phyloP scores from a whole-genome alignment of 2,329 filamentous ascomycete genomes.

The Pestalotiopsis sp. region DNA sequence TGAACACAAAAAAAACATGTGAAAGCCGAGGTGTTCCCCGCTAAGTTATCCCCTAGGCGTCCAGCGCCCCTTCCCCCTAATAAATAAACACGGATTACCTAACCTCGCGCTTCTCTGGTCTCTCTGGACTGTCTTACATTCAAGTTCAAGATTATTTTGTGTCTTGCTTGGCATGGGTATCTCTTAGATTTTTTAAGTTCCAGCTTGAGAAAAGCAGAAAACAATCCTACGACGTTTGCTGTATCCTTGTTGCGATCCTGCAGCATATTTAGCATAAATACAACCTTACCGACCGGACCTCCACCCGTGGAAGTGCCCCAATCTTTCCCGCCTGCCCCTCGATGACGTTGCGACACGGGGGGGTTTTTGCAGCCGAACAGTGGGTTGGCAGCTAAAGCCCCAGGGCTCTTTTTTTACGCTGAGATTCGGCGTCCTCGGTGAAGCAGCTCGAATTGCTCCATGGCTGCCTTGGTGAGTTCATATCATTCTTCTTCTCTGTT shows the following conservation, averaged over 20 bases:
- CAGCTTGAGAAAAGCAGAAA: too few species aligned
- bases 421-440: neutral
- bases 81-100: too few species aligned
- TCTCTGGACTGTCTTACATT: too few species aligned
- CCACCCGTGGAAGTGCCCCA: neutral
- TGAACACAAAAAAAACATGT: neutral
- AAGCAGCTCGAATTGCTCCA: slow-evolving; percentile 12
- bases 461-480: slow-evolving; percentile 13
- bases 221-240: too few species aligned
- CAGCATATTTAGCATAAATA: neutral
- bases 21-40: slow-evolving; percentile 5
- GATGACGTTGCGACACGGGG: slow-evolving; percentile 7
- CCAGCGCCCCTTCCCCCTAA: too few species aligned
- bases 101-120: too few species aligned
- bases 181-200: too few species aligned
- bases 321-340: neutral
- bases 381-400: neutral
- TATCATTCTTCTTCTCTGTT: neutral
- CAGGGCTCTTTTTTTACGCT: neutral
- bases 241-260: neutral
- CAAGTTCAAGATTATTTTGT: too few species aligned
- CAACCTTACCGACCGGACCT: neutral
- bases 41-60: neutral
- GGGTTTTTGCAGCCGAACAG: neutral
- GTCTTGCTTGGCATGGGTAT: too few species aligned